Base-by-base conservation (phyloP, 2,329 filamentous ascomycete species). In the Cercospora sp. region DNA sequence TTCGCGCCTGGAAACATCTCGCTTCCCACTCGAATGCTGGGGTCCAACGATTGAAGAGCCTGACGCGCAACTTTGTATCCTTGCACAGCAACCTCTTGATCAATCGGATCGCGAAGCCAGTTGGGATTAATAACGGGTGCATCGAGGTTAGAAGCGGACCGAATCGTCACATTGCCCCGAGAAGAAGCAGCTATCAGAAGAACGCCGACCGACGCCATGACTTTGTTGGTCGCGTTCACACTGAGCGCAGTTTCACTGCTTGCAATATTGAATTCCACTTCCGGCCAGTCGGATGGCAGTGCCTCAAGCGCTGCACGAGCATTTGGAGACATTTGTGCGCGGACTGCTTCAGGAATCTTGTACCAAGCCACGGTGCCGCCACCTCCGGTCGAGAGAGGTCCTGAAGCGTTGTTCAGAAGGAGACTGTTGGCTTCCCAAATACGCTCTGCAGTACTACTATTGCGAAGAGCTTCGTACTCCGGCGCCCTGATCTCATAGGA, bases 1-100 rank as follows among this genome's bases (percentile, higher is more conserved):
- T 80, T 70, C 2, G 65, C 26, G 3, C 83, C 80, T 0, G 83
- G 80, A 68, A 78, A 77, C 43, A 75, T 72, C 70, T 84, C 82
- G 0, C 75, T 71, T 0, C 79, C 80, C 8, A 78, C 7, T 76
- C 71, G 18, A 82, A 74, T 18, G 21, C 21, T 13, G 18, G 21
- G 21, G 21, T 53, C 49, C 7, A 53, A 75, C 72, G 1, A 67
- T 65, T 64, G 75, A 79, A 53, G 49, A 1, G 74, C 68, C 45
- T 77, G 51, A 3, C 80, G 77, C 40, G 66, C 67, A 3, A 81
- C 66, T 30, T 76, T 77, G 71, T 75, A 79, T 4, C 70, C 73
- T 2, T 74, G 73, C 0, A 82, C 58, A 0, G 77, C 79, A 6
- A 82, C 63, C 10, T 77, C 73, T 24, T 76, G 67, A 61, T 82